A percentile compares a stretch with the other conserved stretches of the same genome.
These are phyloP conservation scores for Croton laevigatus DNA, from an alignment of 441 rosid genomes.

Conservation along the genomic window DNA sequence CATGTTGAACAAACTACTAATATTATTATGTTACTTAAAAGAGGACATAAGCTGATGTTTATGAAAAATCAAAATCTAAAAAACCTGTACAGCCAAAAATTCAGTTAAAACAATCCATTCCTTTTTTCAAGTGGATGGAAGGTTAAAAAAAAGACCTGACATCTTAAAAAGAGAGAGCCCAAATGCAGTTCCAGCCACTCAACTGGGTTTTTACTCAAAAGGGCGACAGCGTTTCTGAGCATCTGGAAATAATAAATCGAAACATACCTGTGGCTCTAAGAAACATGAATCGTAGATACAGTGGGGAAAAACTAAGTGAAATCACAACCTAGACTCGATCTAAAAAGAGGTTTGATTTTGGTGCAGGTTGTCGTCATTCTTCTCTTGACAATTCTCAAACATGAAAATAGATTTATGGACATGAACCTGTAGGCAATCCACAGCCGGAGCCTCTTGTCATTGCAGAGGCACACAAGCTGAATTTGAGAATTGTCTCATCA, in stretches of 20 bases:
- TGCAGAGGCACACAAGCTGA: not conserved
- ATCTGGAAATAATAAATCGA: constrained; percentile 28
- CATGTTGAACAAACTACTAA: constrained; percentile 16
- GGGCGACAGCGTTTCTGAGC: constrained; percentile 23
- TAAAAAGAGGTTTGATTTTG: constrained; percentile 16
- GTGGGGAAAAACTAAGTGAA: constrained; percentile 19
- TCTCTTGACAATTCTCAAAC: constrained; percentile 18
- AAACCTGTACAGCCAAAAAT: constrained; percentile 31
- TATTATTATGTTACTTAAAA: constrained; percentile 8
- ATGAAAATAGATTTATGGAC: constrained; percentile 14
- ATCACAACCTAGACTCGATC: constrained; percentile 27
- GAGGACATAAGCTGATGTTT: not conserved
- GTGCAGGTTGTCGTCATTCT: constrained; percentile 18
- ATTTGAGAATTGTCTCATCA: not conserved
- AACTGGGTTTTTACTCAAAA: constrained; percentile 14
- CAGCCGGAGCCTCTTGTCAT: constrained; percentile 14
- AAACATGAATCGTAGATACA: constrained; percentile 25
- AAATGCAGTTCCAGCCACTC: constrained; percentile 12
- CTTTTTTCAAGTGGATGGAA: not conserved
- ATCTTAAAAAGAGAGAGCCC: not conserved
- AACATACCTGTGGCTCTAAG: constrained; percentile 24
- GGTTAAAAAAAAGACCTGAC: constrained; percentile 6
- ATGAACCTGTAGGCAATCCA: constrained; percentile 26
- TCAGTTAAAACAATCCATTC: constrained; percentile 10
- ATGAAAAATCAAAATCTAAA: constrained; percentile 19